Base-by-base conservation (phyloP, 2,329 filamentous ascomycete species). In the Colletotrichum sp. region DNA sequence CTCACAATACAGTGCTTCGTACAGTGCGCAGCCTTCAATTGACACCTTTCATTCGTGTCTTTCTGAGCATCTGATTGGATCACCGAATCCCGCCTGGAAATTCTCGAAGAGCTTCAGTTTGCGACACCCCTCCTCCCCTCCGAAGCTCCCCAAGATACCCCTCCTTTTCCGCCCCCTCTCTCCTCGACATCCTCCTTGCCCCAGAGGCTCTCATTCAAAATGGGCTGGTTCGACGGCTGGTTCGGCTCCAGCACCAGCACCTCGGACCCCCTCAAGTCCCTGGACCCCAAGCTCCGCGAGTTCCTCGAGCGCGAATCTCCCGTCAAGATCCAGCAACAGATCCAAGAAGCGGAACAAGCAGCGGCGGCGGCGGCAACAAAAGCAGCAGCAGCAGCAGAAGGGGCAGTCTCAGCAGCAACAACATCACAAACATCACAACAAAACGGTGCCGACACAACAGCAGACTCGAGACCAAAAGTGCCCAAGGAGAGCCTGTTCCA, bases 231-330 rank as follows among this genome's bases (percentile, higher is more conserved):
- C 80, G 87, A 89, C 78, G 88, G 88, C 75, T 78, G 76, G 72
- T 86, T 91, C 76, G 89, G 90, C 78, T 83, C 89, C 80, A 85
- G 88, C 78, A 84, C 85, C 70, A 86, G 83, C 77, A 86, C 85
- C 78, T 83, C 83, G 80, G 89, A 92, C 78, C 93, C 94, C 28
- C 89, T 95, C 79, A 89, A 90, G 80, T 93, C 94, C 80, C 92
- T 98, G 80, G 95, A 98, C 82, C 94, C 95, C 52, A 93, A 93
- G 78, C 91, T 98, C 72, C 94, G 94, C 81, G 94, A 96, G 79
- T 98, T 96, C 84, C 92, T 98, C 81, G 90, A 96, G 82, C 93
- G 93, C 85, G 95, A 98, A 87, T 93, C 95, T 30, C 94, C 95
- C 36, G 88, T 93, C 80, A 94, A 95, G 86, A 93, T 94, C 87